phyloP scores from a whole-genome alignment of 768 basidiomycete species.

The Phaffia tasmanica region DNA sequence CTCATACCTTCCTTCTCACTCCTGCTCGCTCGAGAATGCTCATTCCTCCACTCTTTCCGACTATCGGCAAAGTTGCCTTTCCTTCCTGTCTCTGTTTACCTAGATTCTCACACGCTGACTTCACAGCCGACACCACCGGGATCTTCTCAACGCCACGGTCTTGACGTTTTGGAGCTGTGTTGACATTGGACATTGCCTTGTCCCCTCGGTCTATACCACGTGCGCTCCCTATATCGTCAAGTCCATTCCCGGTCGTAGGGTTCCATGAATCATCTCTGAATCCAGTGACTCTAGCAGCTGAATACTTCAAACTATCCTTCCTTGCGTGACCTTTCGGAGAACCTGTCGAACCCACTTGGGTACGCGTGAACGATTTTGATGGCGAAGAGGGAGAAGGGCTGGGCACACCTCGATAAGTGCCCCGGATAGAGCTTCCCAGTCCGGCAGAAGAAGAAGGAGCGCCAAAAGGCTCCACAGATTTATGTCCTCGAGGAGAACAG shows the following conservation, averaged over 20 bases:
- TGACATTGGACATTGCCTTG: no score
- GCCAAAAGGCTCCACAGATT: no score
- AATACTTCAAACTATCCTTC: conserved; percentile 9
- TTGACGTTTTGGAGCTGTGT: no score
- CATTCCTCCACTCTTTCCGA: neutral
- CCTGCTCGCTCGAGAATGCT: conserved; percentile 11
- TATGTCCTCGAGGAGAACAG: no score
- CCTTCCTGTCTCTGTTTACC: neutral
- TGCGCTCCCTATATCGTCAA: no score
- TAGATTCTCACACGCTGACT: neutral
- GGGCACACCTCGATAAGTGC: no score
- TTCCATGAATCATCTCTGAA: conserved; percentile 4
- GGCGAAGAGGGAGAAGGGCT: no score
- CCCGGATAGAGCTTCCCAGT: no score
- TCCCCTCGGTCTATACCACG: no score
- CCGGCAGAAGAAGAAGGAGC: no score
- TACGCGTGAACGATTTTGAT: neutral
- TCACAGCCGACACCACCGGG: no score
- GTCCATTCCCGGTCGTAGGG: neutral
- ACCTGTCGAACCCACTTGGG: neutral
- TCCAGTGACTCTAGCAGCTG: conserved; percentile 5
- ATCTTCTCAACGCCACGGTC: no score
- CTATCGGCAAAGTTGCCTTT: neutral
- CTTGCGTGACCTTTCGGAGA: neutral
- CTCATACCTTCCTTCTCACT: neutral